Evolutionary conservation across 495 filamentous ascomycete species (phyloP).

Genomic region (Xylaria palmicola): DNA sequence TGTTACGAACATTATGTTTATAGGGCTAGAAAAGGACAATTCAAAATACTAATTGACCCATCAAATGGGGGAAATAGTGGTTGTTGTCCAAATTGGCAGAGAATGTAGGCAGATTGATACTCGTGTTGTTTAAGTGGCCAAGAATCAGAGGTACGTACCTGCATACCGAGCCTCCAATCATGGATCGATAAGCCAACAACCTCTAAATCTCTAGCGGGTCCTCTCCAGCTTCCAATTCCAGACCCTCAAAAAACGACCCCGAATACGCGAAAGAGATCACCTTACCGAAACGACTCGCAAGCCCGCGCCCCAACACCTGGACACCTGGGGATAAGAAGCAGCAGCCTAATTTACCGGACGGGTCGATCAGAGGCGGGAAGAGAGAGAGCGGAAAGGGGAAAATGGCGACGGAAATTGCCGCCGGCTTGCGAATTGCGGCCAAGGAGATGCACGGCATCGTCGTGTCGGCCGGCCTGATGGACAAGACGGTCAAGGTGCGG

Average conservation of each 20-base stretch:
- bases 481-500: slow-evolving; percentile 68
- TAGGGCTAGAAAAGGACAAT: neutral
- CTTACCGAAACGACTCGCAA: neutral
- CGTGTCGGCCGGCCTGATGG: slow-evolving; percentile 67
- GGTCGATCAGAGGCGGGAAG: neutral
- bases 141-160: neutral
- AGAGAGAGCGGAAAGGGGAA: neutral
- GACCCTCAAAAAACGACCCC: neutral
- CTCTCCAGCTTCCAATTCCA: neutral
- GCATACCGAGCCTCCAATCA: neutral
- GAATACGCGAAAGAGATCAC: neutral
- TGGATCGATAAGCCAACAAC: slow-evolving; percentile 1
- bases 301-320: neutral
- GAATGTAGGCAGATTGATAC: too few species aligned
- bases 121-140: too few species aligned
- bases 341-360: neutral
- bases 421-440: slow-evolving; percentile 26
- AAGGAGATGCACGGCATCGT: slow-evolving; percentile 56
- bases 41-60: too few species aligned
- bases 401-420: slow-evolving; percentile 34
- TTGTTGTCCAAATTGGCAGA: too few species aligned
- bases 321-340: neutral
- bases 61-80: too few species aligned
- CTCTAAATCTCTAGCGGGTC: neutral
- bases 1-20: neutral